Base-by-base conservation (phyloP, 1,284 basidiomycete species). In the Rhodotorula sp. region DNA sequence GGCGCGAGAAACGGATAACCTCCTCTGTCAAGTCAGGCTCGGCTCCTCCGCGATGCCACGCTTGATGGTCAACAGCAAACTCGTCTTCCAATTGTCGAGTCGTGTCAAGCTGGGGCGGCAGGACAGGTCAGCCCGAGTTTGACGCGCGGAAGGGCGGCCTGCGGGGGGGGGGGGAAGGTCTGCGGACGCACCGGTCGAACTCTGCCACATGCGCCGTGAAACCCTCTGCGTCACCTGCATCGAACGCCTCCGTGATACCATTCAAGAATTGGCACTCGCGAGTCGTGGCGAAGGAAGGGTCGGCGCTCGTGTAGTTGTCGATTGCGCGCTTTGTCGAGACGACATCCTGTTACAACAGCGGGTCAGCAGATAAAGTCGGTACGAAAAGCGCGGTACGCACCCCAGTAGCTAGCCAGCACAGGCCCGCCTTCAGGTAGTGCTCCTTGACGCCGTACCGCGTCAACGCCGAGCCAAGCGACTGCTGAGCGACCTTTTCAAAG, bases 361-460 rank as follows among this genome's bases (percentile, higher is more conserved):
- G 13, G 20, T 29, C 51, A 39, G 27, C 34, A 20, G 49, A 27
- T 6, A 19, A 17, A 8, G 36, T 17, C 9, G 5, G 27, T 4
- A 3, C 2, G 46, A 36, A 15, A 8, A 24, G 53, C 19, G 20
- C 1, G 20, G 30, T 9, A 83, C 87, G 77, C 81, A 94, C 94
- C 70, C 86, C 86, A 85, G 91, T 90, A 27, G 94, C 95, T 65
- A 98, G 84, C 51, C 91, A 91, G 79, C 95, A 99, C 34, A 99
- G 82, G 46, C 88, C 88, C 4, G 94, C 87, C 76, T 89, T 87
- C 55, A 99, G 84, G 89, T 93, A 98, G 80, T 96, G 97, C 78
- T 99, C 95, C 82, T 98, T 99, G 76, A 98, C 95, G 73, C 91
- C 94, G 83, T 97, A 99, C 81, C 93, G 93, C n/a, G 96, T 99